phyloP scores from a whole-genome alignment of 163 green algal species.

The Prototheca wickerhamii region DNA sequence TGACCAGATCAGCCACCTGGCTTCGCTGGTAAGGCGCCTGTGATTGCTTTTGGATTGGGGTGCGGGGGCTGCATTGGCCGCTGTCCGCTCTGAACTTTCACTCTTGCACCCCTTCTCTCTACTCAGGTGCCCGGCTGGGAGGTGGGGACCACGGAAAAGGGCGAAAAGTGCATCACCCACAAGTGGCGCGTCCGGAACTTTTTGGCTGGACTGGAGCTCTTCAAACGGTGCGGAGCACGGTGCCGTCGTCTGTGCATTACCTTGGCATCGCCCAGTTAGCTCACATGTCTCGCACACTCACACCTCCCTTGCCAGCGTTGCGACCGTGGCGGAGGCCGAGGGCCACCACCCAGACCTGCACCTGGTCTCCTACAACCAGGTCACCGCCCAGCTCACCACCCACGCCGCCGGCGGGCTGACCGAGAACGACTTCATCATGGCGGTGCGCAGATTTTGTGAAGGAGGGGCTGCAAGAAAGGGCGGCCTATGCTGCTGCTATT shows the following conservation, averaged over 20 bases:
- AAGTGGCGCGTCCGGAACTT: conserved; percentile 57
- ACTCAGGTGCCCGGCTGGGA: conserved; percentile 62
- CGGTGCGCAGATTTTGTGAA: conserved; percentile 12
- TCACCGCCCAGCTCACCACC: conserved; percentile 61
- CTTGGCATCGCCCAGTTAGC: too few relatives aligned
- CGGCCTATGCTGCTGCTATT: too few relatives aligned
- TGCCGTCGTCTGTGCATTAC: not conserved
- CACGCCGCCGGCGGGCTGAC: conserved; percentile 67
- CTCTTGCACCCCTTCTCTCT: too few relatives aligned
- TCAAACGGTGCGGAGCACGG: conserved; percentile 18
- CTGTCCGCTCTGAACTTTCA: too few relatives aligned
- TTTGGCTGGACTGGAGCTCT: conserved; percentile 32
- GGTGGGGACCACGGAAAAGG: conserved; percentile 19
- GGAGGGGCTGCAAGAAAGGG: too few relatives aligned
- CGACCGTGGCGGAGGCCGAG: conserved; percentile 40
- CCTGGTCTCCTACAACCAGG: conserved; percentile 45
- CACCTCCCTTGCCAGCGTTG: conserved; percentile 26
- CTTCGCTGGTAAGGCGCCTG: too few relatives aligned
- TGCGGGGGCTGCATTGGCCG: too few relatives aligned
- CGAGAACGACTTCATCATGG: conserved; percentile 90
- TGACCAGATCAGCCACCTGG: too few relatives aligned
- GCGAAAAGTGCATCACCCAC: conserved; percentile 36
- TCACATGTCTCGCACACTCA: not conserved
- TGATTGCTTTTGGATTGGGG: too few relatives aligned
- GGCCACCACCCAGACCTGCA: conserved; percentile 50